Conservation (phyloP, 2,329 filamentous ascomycete genomes). For the Leptographium lundbergii region DNA sequence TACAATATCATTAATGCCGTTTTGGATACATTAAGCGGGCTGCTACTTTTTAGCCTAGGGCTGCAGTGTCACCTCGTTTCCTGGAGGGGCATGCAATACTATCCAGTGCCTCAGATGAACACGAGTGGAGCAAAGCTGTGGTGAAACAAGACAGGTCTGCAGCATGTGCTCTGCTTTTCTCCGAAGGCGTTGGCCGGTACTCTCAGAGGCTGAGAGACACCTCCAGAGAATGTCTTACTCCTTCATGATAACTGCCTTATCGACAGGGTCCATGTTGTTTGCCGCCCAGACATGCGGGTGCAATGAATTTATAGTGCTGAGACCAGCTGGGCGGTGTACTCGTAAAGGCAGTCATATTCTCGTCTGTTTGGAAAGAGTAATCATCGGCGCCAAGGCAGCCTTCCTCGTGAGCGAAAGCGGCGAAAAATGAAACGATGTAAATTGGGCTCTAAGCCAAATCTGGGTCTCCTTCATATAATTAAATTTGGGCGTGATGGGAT, state of each 20-base stretch:
- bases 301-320: background rate
- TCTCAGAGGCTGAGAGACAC: background rate
- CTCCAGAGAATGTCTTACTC: background rate
- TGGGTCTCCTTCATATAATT: no score
- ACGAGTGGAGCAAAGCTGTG: background rate
- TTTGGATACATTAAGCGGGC: conserved; percentile 1
- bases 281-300: background rate
- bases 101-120: background rate
- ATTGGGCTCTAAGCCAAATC: no score
- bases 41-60: background rate
- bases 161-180: background rate
- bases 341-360: no score
- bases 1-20: background rate
- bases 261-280: background rate
- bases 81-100: background rate
- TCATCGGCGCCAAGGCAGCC: no score
- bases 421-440: no score
- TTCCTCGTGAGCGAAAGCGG: no score
- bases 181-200: background rate
- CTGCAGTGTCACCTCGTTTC: background rate
- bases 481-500: no score
- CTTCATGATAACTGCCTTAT: background rate
- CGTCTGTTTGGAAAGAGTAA: no score
- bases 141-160: background rate
- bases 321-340: no score